Conservation (phyloP, 2,329 filamentous ascomycete species). For the Calonectria hongkongensis region DNA sequence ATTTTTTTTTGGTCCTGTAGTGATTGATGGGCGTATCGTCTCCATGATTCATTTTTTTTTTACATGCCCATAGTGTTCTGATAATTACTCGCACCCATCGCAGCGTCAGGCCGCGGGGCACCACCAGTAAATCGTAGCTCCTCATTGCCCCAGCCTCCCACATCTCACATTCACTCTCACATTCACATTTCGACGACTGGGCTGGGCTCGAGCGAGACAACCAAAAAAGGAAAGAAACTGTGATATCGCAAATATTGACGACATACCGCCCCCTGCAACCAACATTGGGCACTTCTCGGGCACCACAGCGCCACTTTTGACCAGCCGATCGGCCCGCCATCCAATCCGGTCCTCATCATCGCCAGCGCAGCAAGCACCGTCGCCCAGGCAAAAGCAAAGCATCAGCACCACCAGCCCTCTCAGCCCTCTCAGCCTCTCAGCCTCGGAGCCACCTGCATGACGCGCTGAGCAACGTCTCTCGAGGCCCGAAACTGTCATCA, state of each 20-base stretch:
- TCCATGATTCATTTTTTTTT: not conserved
- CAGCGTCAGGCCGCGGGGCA: not conserved
- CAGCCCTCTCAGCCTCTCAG: slow-evolving; percentile 24
- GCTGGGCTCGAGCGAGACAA: slow-evolving; percentile 4
- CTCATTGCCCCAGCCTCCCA: slow-evolving; percentile 32
- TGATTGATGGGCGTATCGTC: too few relatives aligned
- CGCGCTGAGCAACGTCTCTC: slow-evolving; percentile 6
- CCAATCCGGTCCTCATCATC: slow-evolving; percentile 15
- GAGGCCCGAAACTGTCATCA: slow-evolving; percentile 10
- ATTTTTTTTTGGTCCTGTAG: not conserved
- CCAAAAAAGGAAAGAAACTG: not conserved
- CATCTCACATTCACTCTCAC: slow-evolving; percentile 34
- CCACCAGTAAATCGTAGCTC: slow-evolving; percentile 28
- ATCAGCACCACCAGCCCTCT: slow-evolving; percentile 19
- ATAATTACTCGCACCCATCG: slow-evolving; percentile 9
- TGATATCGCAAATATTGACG: slow-evolving; percentile 16
- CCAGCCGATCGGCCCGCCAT: slow-evolving; percentile 22
- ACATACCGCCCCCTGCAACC: not conserved
- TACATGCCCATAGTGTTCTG: slow-evolving; percentile 1
- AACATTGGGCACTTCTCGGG: slow-evolving; percentile 18
- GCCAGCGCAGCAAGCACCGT: slow-evolving; percentile 17
- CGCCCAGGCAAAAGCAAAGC: slow-evolving; percentile 31
- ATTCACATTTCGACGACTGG: slow-evolving; percentile 26
- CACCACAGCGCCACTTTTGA: slow-evolving; percentile 25
- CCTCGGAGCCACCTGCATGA: slow-evolving; percentile 33